A percentile compares a stretch with the other conserved stretches of the same genome.
Conservation (phyloP, 179 eudicot species). For the Heliamphora pulchella region DNA sequence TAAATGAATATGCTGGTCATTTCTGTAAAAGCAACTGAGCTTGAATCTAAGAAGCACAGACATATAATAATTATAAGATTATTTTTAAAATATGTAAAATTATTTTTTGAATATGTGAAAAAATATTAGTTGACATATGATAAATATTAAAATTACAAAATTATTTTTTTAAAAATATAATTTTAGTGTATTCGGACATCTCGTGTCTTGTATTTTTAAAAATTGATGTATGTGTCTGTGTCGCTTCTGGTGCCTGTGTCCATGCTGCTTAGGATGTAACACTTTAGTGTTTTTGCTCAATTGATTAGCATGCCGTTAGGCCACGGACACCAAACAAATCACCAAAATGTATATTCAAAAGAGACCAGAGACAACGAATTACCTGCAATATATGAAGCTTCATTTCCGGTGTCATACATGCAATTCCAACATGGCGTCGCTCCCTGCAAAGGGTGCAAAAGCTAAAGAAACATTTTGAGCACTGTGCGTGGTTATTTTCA, state of each 20-base stretch:
- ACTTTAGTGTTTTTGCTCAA: neutral
- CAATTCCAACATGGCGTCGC: constrained; percentile 64
- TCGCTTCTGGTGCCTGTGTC: no score
- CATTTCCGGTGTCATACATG: constrained; percentile 77
- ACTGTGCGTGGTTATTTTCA: constrained; percentile 77
- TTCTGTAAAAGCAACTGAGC: neutral
- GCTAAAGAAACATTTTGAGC: constrained; percentile 83
- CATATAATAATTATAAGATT: no score
- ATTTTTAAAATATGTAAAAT: no score
- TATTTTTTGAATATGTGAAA: no score
- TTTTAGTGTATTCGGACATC: no score
- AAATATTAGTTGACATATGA: no score
- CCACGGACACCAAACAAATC: neutral
- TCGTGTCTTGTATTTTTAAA: no score
- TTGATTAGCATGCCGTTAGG: neutral
- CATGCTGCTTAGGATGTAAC: no score
- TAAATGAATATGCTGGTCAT: neutral
- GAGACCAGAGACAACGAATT: constrained; percentile 2
- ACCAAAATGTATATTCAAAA: neutral
- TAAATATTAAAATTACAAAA: no score
- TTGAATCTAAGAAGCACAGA: no score
- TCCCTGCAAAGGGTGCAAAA: constrained; percentile 87
- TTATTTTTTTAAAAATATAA: no score
- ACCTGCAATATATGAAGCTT: constrained; percentile 72
- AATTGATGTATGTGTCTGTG: no score